phyloP scores from a whole-genome alignment of 768 basidiomycete genomes.

The Jaapia argillacea region DNA sequence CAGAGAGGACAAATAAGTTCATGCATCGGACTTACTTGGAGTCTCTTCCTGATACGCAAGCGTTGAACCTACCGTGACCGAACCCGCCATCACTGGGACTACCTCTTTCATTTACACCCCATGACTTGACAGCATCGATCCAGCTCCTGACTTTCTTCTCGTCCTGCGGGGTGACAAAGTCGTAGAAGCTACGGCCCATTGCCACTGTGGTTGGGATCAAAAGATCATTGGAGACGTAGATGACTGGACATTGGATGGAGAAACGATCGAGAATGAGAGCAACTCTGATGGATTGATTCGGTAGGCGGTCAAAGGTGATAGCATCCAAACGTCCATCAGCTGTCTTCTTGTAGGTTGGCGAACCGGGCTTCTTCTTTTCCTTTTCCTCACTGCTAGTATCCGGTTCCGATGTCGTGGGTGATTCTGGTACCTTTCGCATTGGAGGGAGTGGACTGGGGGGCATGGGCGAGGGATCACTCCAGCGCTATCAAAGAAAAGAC shows the following conservation, averaged over 20 bases:
- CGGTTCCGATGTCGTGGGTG: too few species aligned
- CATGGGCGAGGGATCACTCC: slow-evolving; percentile 61
- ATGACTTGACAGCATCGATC: slow-evolving; percentile 71
- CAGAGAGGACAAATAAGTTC: neutral
- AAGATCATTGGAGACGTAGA: slow-evolving; percentile 69
- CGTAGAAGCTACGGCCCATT: slow-evolving; percentile 62
- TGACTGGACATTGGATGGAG: slow-evolving; percentile 49
- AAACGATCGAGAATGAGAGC: slow-evolving; percentile 81
- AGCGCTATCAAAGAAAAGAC: too few species aligned
- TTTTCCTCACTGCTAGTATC: too few species aligned
- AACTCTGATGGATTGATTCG: slow-evolving; percentile 62
- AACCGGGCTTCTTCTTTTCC: neutral
- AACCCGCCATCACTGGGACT: slow-evolving; percentile 81
- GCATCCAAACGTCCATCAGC: too few species aligned
- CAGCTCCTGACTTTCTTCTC: slow-evolving; percentile 60
- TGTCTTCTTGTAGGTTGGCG: neutral
- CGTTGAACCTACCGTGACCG: slow-evolving; percentile 64
- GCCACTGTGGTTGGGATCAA: slow-evolving; percentile 48
- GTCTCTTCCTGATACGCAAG: slow-evolving; percentile 51
- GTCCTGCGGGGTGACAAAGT: slow-evolving; percentile 58
- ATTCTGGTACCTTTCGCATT: too few species aligned
- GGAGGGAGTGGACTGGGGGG: slow-evolving; percentile 30
- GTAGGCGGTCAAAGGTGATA: slow-evolving; percentile 52
- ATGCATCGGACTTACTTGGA: slow-evolving; percentile 42
- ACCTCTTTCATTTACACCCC: slow-evolving; percentile 79